A percentile compares a stretch with the other conserved stretches of the same genome.
Conservation (phyloP, 139 green algal species). For the Closterium sp. region DNA sequence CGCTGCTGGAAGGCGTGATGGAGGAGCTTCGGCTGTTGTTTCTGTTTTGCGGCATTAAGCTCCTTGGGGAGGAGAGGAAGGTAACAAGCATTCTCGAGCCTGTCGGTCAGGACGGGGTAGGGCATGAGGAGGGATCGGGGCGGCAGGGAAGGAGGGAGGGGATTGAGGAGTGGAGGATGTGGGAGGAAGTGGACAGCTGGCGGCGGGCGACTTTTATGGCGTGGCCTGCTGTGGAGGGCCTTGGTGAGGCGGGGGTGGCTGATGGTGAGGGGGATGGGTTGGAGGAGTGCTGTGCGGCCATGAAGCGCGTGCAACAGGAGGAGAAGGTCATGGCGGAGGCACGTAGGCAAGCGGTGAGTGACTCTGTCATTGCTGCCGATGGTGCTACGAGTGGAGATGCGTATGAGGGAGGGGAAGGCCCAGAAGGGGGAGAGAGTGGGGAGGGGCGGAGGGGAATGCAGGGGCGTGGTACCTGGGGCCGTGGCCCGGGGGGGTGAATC, state of each 20-base stretch:
- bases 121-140: no score
- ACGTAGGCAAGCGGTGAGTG: no score
- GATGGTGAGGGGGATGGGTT: neutral
- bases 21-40: neutral
- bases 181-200: neutral
- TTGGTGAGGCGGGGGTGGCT: no score
- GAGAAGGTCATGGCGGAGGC: neutral
- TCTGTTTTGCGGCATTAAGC: neutral
- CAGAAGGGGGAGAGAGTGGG: neutral
- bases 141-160: neutral
- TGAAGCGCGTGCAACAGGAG: neutral
- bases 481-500: neutral
- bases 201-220: neutral
- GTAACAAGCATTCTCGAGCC: no score
- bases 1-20: neutral
- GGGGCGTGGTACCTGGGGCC: neutral
- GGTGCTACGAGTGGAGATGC: no score
- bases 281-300: neutral
- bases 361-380: no score
- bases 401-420: neutral
- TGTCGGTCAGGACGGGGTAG: no score
- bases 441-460: neutral
- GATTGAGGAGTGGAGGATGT: neutral
- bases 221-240: neutral
- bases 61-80: no score